Base-by-base conservation (phyloP, 345 rosid genomes). In the Theobroma cacao region DNA sequence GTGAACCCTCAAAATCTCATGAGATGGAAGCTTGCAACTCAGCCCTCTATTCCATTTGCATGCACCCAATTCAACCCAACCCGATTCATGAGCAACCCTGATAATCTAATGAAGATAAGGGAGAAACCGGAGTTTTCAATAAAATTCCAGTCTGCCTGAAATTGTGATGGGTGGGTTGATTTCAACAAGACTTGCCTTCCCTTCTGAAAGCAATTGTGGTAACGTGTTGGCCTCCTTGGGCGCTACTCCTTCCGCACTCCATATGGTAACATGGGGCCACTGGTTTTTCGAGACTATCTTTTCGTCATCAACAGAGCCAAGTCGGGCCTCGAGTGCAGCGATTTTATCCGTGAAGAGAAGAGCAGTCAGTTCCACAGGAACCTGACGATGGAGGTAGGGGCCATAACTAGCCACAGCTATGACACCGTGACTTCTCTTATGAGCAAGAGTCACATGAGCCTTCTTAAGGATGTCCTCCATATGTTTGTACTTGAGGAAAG, bases 361-460 rank as follows among this genome's bases (percentile, higher is more conserved):
- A 73, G 93, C 93, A 0, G 87, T 91, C 56, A 92, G 81, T 70
- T 89, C 85, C 74, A 96, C 92, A 0, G 99, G 91, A 48, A 92
- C 94, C 31, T 85, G 79, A 31, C 63, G 88, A 61, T 87, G 75
- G 52, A 88, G 70, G 76, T 85, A 87, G 75, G 79, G 60, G 22
- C 93, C 92, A 38, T 89, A 92, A 65, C 83, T 81, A 52, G 99
- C 99, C 34, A 96, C 89, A 9, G 94, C 89, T 38, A 93, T 78
- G 48, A 94, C 97, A 4, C 98, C 98, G 1, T 92, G 98, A 82
- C 97, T 89, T 84, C 89, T 90, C 87, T 92, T 96, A 87, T 96
- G 99, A 45, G 98, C 97, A 61, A 96, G 98, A 24, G 98, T 94
- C 41, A 92, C 87, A 67, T 94, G 99, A 80, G 95, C 93, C 77